These are phyloP conservation scores for Populus euphratica DNA, from an alignment of 345 rosid genomes.

Conservation along the genomic window DNA sequence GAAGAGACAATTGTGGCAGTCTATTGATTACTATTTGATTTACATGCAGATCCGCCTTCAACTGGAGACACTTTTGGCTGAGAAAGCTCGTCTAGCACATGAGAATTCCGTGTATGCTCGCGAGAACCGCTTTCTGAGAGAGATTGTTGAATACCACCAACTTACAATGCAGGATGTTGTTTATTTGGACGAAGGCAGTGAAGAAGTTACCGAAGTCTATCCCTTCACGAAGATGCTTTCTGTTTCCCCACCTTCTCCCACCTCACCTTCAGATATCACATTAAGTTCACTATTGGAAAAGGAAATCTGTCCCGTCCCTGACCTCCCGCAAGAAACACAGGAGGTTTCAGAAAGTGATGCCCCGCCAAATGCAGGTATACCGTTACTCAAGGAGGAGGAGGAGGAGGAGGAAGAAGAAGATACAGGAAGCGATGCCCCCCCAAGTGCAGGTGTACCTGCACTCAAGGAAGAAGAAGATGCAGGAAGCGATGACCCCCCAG, in stretches of 20 bases:
- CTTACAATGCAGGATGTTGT: slow-evolving; percentile 96
- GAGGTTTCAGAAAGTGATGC: slow-evolving; percentile 17
- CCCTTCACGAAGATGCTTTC: slow-evolving; percentile 53
- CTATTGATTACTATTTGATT: not conserved
- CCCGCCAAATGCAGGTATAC: slow-evolving; percentile 5
- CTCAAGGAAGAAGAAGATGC: slow-evolving; percentile 4
- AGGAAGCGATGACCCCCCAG: slow-evolving; percentile 14
- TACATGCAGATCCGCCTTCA: slow-evolving; percentile 78
- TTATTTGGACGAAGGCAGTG: slow-evolving; percentile 77
- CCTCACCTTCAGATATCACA: slow-evolving; percentile 39
- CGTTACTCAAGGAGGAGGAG: slow-evolving; percentile 15
- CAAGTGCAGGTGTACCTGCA: slow-evolving; percentile 3
- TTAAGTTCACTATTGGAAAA: slow-evolving; percentile 16
- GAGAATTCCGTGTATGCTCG: slow-evolving; percentile 80
- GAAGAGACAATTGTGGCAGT: not conserved
- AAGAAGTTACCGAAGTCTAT: slow-evolving; percentile 83
- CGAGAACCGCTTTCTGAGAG: slow-evolving; percentile 89
- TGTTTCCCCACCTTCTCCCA: slow-evolving; percentile 53
- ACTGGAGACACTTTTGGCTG: slow-evolving; percentile 91
- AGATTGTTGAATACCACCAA: slow-evolving; percentile 93
- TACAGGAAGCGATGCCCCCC: slow-evolving; percentile 13
- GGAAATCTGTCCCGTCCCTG: slow-evolving; percentile 26
- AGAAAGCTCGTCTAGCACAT: slow-evolving; percentile 88
- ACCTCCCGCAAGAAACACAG: slow-evolving; percentile 17
- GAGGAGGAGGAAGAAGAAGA: not conserved